Conservation (phyloP, 345 rosid species). For the Diplotaxis tenuifolia region DNA sequence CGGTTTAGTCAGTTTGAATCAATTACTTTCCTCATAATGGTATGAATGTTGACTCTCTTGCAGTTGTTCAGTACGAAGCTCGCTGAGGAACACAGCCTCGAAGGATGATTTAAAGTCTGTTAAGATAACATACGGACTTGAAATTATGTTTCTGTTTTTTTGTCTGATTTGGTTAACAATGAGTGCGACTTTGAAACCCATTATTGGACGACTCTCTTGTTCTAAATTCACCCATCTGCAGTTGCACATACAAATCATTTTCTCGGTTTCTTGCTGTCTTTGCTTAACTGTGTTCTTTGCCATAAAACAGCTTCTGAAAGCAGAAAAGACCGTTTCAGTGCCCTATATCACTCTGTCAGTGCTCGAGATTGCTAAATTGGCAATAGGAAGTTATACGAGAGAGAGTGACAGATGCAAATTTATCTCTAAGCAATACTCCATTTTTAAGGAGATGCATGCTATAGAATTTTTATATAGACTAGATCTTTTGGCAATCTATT, state of each 20-base stretch:
- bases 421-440: too few species aligned
- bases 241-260: not conserved
- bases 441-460: too few species aligned
- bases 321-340: not conserved
- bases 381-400: not conserved
- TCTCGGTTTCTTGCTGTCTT: not conserved
- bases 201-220: not conserved
- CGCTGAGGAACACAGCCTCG: slow-evolving; percentile 37
- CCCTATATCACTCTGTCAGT: not conserved
- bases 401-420: not conserved
- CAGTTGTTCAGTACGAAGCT: slow-evolving; percentile 76
- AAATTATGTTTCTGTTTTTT: not conserved
- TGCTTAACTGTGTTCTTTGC: not conserved
- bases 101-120: not conserved
- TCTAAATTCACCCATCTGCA: not conserved
- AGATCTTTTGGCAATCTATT: too few species aligned
- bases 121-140: slow-evolving; percentile 4
- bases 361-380: not conserved
- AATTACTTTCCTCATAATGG: slow-evolving; percentile 12
- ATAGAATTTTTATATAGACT: too few species aligned
- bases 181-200: not conserved
- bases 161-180: not conserved
- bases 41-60: slow-evolving; percentile 18
- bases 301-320: not conserved
- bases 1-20: not conserved